Percentiles rank a stretch among this genome's conserved stretches.
Evolutionary conservation across 352 stramenopile species (phyloP).

Genomic region (Phytophthora aleatoria): DNA sequence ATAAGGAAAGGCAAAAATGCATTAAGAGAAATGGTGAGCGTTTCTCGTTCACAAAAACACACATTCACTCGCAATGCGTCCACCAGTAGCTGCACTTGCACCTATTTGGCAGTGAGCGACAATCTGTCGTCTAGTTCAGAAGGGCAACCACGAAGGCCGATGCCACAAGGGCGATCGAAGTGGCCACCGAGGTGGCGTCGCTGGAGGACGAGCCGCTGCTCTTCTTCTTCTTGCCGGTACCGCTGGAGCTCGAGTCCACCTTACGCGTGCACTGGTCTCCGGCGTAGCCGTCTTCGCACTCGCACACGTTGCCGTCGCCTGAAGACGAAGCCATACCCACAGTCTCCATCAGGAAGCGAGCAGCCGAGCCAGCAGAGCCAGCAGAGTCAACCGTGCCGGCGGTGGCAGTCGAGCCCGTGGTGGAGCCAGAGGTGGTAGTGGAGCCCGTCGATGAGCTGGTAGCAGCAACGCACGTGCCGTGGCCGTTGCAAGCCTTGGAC

Average conservation of each 20-base stretch:
- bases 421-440: constrained; percentile 30
- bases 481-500: constrained; percentile 58
- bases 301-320: constrained; percentile 42
- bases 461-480: constrained; percentile 57
- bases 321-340: constrained; percentile 39
- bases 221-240: constrained; percentile 28
- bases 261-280: constrained; percentile 66
- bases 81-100: background rate
- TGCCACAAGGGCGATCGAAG: constrained; percentile 34
- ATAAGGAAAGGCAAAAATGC: constrained; percentile 41
- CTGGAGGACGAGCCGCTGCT: constrained; percentile 30
- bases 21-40: constrained; percentile 31
- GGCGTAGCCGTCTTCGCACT: constrained; percentile 63
- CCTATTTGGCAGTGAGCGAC: background rate
- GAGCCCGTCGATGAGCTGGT: constrained; percentile 26
- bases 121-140: constrained; percentile 48
- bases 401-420: constrained; percentile 21
- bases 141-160: constrained; percentile 36
- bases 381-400: constrained; percentile 18
- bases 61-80: constrained; percentile 17
- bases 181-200: constrained; percentile 32
- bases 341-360: constrained; percentile 35
- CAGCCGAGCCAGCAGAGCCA: constrained; percentile 19
- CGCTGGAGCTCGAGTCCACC: constrained; percentile 38
- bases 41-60: constrained; percentile 19